Evolutionary conservation across 1,139 yeast species (phyloP).

Genomic region (Candida pseudoviswanathii): DNA sequence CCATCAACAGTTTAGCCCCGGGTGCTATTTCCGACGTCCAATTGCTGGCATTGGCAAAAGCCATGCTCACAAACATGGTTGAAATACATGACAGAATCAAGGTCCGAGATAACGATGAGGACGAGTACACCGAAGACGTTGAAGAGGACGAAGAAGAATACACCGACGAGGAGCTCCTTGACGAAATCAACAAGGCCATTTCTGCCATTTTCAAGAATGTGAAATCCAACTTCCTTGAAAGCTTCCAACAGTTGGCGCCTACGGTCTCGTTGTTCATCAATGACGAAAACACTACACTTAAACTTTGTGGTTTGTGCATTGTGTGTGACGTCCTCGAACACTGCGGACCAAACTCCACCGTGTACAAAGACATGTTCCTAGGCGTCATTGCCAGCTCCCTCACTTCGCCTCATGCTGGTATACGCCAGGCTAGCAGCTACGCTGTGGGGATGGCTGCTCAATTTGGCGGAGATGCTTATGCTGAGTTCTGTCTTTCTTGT

Average conservation of each 20-base stretch:
- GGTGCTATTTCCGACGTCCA: conserved; percentile 60
- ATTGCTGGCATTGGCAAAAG: conserved; percentile 57
- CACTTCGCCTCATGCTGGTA: conserved; percentile 65
- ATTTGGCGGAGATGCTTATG: conserved; percentile 66
- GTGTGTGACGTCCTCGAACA: conserved; percentile 80
- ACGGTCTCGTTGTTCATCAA: conserved; percentile 56
- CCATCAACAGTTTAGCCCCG: conserved; percentile 68
- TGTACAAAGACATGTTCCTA: conserved; percentile 65
- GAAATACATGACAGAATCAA: conserved; percentile 75
- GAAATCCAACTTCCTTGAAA: conserved; percentile 59
- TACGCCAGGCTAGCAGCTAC: conserved; percentile 87
- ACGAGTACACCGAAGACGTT: conserved; percentile 69
- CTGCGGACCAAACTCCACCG: conserved; percentile 68
- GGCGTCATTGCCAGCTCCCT: conserved; percentile 66
- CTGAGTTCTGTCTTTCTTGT: conserved; percentile 65
- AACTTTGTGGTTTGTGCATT: conserved; percentile 78
- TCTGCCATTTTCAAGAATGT: conserved; percentile 72
- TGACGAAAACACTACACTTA: conserved; percentile 68
- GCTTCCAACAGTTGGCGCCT: conserved; percentile 62
- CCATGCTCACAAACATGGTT: conserved; percentile 61
- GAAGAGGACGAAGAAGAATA: conserved; percentile 83
- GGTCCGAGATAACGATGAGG: conserved; percentile 69
- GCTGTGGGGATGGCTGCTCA: conserved; percentile 88
- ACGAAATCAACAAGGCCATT: conserved; percentile 79
- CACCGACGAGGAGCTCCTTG: conserved; percentile 86